phyloP scores from a whole-genome alignment of 2,329 filamentous ascomycete genomes.

The Arthrobotrys iridis region DNA sequence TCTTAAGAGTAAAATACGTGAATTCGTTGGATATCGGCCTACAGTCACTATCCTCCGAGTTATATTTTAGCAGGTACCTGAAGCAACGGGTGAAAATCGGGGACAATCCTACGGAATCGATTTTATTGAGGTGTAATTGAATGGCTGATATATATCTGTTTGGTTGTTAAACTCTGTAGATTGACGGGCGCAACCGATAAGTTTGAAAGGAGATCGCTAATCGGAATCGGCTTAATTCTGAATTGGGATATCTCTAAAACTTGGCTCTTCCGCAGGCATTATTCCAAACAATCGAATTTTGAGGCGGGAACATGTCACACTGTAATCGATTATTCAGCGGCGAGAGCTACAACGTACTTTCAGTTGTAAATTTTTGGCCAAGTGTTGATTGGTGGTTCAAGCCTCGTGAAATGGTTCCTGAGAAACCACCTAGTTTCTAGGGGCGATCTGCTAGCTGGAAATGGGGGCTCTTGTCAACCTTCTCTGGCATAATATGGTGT shows the following conservation, averaged over 20 bases:
- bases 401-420: no score
- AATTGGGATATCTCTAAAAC: background rate
- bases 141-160: no score
- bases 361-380: background rate
- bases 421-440: conserved; percentile 75
- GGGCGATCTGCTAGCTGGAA: conserved; percentile 73
- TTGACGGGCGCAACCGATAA: no score
- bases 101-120: no score
- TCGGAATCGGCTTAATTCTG: conserved; percentile 1
- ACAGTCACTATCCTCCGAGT: no score
- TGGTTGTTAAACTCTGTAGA: no score
- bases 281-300: conserved; percentile 2
- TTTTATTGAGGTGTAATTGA: no score
- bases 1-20: no score
- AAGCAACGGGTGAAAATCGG: no score
- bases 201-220: background rate
- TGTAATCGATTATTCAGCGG: conserved; percentile 28
- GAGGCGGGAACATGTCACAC: background rate
- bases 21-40: no score
- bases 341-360: background rate
- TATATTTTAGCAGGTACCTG: no score
- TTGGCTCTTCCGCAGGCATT: background rate
- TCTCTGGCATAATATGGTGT: conserved; percentile 72
- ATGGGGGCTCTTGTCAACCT: conserved; percentile 73
- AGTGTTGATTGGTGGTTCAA: no score